Percentiles rank a stretch among this genome's conserved stretches.
phyloP scores from a whole-genome alignment of 345 rosid genomes.

The Linum tenue region DNA sequence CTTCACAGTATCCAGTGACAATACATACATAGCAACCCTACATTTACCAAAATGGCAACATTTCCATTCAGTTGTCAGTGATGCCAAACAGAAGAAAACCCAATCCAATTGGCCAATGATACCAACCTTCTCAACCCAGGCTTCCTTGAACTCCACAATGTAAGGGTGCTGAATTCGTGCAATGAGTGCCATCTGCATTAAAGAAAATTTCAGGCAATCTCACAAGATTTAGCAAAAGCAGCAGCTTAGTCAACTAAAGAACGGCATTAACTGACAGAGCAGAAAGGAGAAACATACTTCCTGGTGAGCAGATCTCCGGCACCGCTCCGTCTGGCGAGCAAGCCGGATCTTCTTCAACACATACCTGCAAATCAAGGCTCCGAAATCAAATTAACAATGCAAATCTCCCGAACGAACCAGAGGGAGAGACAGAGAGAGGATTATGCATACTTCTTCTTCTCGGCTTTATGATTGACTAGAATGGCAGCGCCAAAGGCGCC shows the following conservation, averaged over 20 bases:
- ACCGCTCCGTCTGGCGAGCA: constrained; percentile 92
- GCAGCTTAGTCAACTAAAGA: no score
- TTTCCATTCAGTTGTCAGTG: neutral
- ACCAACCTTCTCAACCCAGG: constrained; percentile 94
- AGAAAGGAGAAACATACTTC: constrained; percentile 41
- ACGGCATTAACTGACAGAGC: neutral
- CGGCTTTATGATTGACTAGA: constrained; percentile 85
- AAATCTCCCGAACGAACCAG: neutral
- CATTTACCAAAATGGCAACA: constrained; percentile 5
- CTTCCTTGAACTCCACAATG: constrained; percentile 96
- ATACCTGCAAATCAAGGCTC: constrained; percentile 39
- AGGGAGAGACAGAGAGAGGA: neutral
- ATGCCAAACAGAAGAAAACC: neutral
- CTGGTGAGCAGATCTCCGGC: constrained; percentile 97
- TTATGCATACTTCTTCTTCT: constrained; percentile 67
- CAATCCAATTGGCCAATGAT: no score
- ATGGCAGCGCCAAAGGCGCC: constrained; percentile 99
- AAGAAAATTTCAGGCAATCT: constrained; percentile 5
- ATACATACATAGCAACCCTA: constrained; percentile 99
- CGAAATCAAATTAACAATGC: neutral
- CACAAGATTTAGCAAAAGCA: no score
- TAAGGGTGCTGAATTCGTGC: constrained; percentile 88
- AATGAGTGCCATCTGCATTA: constrained; percentile 74
- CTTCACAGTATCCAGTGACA: constrained; percentile 98
- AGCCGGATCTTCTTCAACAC: constrained; percentile 97